Conservation (phyloP, 768 basidiomycete species). For the Lentinus tigrinus region DNA sequence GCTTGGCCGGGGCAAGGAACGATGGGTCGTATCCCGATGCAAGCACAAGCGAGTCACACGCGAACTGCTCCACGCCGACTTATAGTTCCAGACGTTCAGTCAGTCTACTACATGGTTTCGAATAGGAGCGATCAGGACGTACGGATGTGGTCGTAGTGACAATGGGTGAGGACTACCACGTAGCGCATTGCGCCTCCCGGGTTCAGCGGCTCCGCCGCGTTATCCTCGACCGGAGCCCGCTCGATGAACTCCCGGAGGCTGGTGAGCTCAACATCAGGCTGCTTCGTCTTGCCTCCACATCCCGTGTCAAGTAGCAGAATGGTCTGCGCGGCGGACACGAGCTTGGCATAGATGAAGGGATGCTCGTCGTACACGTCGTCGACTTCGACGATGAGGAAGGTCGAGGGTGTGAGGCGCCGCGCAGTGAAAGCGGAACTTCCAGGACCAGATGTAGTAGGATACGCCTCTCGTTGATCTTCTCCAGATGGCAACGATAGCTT, state of each 20-base stretch:
- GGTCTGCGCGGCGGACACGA: slow-evolving; percentile 37
- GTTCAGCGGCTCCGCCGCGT: slow-evolving; percentile 45
- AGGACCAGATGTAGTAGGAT: not conserved
- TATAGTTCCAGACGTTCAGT: not conserved
- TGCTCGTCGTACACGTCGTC: slow-evolving; percentile 51
- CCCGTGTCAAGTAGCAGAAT: slow-evolving; percentile 55
- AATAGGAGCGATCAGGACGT: slow-evolving; percentile 23
- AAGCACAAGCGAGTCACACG: slow-evolving; percentile 44
- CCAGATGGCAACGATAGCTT: not conserved
- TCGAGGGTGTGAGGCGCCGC: slow-evolving; percentile 32
- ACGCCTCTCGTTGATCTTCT: not conserved
- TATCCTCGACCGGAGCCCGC: slow-evolving; percentile 41
- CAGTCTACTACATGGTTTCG: not conserved
- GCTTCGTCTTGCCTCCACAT: slow-evolving; percentile 47
- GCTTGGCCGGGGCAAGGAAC: slow-evolving; percentile 41
- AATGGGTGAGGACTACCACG: slow-evolving; percentile 49
- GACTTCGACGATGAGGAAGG: slow-evolving; percentile 49
- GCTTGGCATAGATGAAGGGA: slow-evolving; percentile 55
- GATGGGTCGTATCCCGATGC: slow-evolving; percentile 46
- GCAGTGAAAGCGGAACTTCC: slow-evolving; percentile 33
- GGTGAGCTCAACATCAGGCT: slow-evolving; percentile 39
- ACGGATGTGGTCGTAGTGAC: slow-evolving; percentile 62
- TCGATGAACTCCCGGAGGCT: slow-evolving; percentile 51
- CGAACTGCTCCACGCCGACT: slow-evolving; percentile 54
- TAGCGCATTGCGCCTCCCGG: slow-evolving; percentile 40